Evolutionary conservation across 2,329 filamentous ascomycete genomes (phyloP), one percentile per base, ranked within the genome.

Genomic region (Penicillium sp.): DNA sequence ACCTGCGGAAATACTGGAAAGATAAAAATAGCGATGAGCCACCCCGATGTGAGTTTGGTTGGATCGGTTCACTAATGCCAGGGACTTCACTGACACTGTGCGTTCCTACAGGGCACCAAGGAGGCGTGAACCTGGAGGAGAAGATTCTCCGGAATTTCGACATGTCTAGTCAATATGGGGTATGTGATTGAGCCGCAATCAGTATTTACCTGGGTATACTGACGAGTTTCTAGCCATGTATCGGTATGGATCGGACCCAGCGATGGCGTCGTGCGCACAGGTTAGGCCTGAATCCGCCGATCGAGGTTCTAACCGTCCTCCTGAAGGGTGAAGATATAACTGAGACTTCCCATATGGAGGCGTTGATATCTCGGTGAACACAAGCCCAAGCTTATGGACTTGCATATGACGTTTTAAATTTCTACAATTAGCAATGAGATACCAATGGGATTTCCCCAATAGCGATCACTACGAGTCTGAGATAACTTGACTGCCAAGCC

Each of bases 101-200:
- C 21, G 9, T 13, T 27, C 13, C 24, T 14, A 37, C 58, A 79
- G 87, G 96, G 35, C 95, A 98, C 69, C 91, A 96, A 76, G 76
- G 88, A 66, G 87, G 82, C 2, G 71, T 98, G 65, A 83, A 81
- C 11, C 64, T 90, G 46, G 82, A 89, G 55, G 93, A 98, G 81
- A 96, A 93, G 80, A 86, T 98, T 26, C 76, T 98, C 68, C 82
- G 93, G 61, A 90, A 96, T 72, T 99, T 95, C 76, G 95, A 99
- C 73, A 89, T 96, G 64, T 95, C 88, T 69, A 90, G 85, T 58
- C 90, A 96, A 68, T 99, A 90, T 73, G 95, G 95, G 55, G 92
- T 96, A 85, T 79, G 90, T 86, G n/a, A 33, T 26, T 49, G 46
- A 9, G 2, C 13, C 22, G 8, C 9, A 4, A 21, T 22, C 19